phyloP scores from a whole-genome alignment of 2,329 filamentous ascomycete genomes.

The Talaromyces funiculosus region DNA sequence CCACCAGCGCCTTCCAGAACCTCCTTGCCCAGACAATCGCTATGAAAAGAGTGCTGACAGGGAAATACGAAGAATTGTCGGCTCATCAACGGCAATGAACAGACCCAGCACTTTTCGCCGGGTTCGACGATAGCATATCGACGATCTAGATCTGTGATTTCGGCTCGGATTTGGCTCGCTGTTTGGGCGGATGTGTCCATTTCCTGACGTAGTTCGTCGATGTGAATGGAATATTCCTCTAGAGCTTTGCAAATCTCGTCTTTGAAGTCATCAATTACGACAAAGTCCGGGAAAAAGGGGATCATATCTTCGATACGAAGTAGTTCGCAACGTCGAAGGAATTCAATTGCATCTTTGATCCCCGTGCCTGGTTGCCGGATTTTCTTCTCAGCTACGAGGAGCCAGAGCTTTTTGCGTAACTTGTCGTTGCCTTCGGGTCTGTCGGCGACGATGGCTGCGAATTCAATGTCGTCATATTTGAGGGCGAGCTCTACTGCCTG shows the following conservation, averaged over 20 bases:
- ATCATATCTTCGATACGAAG: conserved; percentile 95
- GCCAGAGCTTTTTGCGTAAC: conserved; percentile 89
- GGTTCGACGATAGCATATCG: conserved; percentile 96
- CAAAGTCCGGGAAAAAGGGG: conserved; percentile 97
- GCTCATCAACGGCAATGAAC: conserved; percentile 76
- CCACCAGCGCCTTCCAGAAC: conserved; percentile 78
- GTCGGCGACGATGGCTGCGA: conserved; percentile 85
- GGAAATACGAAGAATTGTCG: conserved; percentile 97
- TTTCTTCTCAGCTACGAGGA: conserved; percentile 89
- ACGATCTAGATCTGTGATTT: conserved; percentile 78
- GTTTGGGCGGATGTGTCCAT: conserved; percentile 94
- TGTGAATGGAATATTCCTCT: conserved; percentile 87
- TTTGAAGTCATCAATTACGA: conserved; percentile 98
- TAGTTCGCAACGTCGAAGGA: conserved; percentile 83
- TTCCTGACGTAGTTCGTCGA: conserved; percentile 79
- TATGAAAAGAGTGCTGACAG: conserved; percentile 96
- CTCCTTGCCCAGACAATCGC: conserved; percentile 81
- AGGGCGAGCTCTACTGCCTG: conserved; percentile 90
- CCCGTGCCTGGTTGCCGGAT: conserved; percentile 73
- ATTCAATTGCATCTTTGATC: conserved; percentile 90
- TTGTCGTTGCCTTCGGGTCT: conserved; percentile 68
- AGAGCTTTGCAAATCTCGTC: conserved; percentile 93
- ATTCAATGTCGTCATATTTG: conserved; percentile 80
- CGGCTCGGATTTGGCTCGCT: conserved; percentile 81
- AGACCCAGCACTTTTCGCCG: conserved; percentile 88